A percentile compares a stretch with the other conserved stretches of the same genome.
phyloP scores from a whole-genome alignment of 306 rosid genomes.

The Acacia crassicarpa region DNA sequence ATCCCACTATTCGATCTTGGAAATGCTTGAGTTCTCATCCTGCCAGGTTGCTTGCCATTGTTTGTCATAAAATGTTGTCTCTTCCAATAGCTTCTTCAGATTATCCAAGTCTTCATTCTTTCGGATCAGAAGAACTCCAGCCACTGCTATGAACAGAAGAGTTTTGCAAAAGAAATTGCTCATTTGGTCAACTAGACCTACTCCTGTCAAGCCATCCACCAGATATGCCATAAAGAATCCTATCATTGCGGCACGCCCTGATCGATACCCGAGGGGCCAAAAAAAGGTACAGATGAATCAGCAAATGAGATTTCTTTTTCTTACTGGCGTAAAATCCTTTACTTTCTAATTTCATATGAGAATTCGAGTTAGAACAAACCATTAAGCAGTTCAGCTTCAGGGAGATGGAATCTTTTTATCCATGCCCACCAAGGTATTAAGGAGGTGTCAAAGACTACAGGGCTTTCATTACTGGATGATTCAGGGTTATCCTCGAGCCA shows the following conservation, averaged over 20 bases:
- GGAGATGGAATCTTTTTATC: conserved; percentile 94
- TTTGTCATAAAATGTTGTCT: conserved; percentile 93
- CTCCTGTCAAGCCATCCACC: conserved; percentile 98
- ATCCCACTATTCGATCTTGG: conserved; percentile 51
- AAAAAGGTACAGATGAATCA: conserved; percentile 14
- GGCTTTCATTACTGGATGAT: conserved; percentile 76
- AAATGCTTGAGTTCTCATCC: conserved; percentile 61
- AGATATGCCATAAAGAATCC: conserved; percentile 92
- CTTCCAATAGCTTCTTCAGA: conserved; percentile 77
- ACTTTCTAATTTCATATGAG: conserved; percentile 3
- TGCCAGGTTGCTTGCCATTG: conserved; percentile 99
- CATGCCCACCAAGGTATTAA: conserved; percentile 99
- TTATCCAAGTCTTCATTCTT: conserved; percentile 89
- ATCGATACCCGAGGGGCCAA: not conserved
- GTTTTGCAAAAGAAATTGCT: conserved; percentile 95
- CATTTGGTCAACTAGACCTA: conserved; percentile 95
- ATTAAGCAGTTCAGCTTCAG: conserved; percentile 95
- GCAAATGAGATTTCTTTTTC: not conserved
- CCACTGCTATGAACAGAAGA: conserved; percentile 77
- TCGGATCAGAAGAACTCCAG: conserved; percentile 86
- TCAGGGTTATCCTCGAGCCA: conserved; percentile 91
- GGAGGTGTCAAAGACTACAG: conserved; percentile 86
- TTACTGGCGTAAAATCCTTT: not conserved
- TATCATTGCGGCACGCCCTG: conserved; percentile 56
- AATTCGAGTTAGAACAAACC: conserved; percentile 51